Conservation (phyloP, 352 stramenopile genomes). For the Globisporangium mamillatum region DNA sequence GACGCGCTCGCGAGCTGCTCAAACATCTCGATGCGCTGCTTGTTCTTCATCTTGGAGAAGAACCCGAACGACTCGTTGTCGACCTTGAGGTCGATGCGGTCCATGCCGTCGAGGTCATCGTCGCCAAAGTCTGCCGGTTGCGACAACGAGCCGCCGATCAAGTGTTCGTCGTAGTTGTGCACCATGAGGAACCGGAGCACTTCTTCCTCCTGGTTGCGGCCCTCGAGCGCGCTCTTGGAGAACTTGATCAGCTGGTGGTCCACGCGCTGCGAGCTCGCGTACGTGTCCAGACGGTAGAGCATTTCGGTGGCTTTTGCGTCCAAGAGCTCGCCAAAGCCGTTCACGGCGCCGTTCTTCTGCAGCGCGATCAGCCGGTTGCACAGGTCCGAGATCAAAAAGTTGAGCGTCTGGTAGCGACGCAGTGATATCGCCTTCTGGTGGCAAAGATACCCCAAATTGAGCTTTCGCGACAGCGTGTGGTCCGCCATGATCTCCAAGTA, state of each 20-base stretch:
- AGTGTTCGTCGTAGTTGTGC: conserved; percentile 75
- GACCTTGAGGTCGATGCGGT: conserved; percentile 60
- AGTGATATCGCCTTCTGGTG: conserved; percentile 57
- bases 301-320: conserved; percentile 44
- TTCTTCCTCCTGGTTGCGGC: conserved; percentile 31
- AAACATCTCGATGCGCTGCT: conserved; percentile 47
- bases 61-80: conserved; percentile 32
- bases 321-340: conserved; percentile 37
- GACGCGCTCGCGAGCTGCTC: conserved; percentile 36
- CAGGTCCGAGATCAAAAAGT: conserved; percentile 76
- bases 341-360: conserved; percentile 28
- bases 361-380: conserved; percentile 61
- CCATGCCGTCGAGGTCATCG: conserved; percentile 42
- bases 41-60: conserved; percentile 45
- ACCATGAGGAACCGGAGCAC: conserved; percentile 68
- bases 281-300: conserved; percentile 51
- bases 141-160: conserved; percentile 44
- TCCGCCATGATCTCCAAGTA: conserved; percentile 58
- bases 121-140: conserved; percentile 34
- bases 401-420: conserved; percentile 72
- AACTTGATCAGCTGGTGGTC: conserved; percentile 50
- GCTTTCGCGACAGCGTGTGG: conserved; percentile 33
- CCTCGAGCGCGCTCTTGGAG: conserved; percentile 31
- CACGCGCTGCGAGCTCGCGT: conserved; percentile 58
- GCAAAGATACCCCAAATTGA: conserved; percentile 43